Evolutionary conservation across 352 stramenopile species (phyloP).

Genomic region (Pythium myriotylum): DNA sequence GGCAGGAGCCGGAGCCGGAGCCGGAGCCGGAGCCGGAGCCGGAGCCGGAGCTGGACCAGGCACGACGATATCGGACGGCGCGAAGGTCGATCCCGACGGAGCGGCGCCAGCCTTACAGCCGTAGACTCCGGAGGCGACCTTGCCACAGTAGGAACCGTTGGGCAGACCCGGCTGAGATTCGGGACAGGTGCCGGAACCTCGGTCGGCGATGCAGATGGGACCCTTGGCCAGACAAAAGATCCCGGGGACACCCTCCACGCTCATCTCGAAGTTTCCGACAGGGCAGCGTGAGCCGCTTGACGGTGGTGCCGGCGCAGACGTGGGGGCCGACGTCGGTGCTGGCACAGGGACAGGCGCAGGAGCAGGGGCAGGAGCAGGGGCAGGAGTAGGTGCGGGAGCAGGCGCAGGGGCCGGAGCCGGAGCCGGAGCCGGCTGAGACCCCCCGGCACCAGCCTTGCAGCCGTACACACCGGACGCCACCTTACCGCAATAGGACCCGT

Average conservation of each 20-base stretch:
- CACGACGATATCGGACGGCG: not conserved
- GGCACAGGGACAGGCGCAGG: not conserved
- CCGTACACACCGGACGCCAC: slow-evolving; percentile 16
- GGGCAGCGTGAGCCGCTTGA: not conserved
- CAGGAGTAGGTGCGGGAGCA: not conserved
- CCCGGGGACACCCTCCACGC: slow-evolving; percentile 9
- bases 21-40: not conserved
- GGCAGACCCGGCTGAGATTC: slow-evolving; percentile 6
- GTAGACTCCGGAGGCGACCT: slow-evolving; percentile 16
- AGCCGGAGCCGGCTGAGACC: not conserved
- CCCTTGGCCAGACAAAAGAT: slow-evolving; percentile 12
- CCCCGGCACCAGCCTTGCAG: no score
- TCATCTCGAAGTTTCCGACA: not conserved
- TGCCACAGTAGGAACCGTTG: slow-evolving; percentile 16
- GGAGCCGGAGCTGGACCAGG: not conserved
- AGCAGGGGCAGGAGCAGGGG: not conserved
- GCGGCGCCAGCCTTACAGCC: slow-evolving; percentile 17
- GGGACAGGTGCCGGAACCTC: slow-evolving; percentile 4
- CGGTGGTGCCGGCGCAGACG: not conserved
- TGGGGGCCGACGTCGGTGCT: not conserved
- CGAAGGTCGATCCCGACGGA: not conserved
- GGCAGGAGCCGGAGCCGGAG: not conserved
- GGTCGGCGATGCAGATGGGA: slow-evolving; percentile 4
- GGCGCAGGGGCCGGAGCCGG: no score
- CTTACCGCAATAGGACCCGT: slow-evolving; percentile 9